Base-by-base conservation (phyloP, 2,329 filamentous ascomycete genomes). In the Paramyrothecium sp. region DNA sequence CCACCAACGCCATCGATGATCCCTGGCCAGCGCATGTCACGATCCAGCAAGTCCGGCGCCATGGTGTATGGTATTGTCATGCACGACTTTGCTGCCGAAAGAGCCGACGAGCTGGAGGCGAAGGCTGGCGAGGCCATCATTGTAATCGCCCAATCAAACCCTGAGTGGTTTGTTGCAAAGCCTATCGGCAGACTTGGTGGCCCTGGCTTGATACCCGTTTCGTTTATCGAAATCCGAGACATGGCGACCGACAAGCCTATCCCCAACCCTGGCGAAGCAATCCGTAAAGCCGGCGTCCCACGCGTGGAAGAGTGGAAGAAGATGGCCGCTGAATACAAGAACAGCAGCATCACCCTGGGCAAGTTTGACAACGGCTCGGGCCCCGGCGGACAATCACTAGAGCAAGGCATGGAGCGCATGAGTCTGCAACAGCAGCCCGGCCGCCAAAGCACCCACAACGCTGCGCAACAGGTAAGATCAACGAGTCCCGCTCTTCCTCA, bases 301-400 rank as follows among this genome's bases (percentile, higher is more conserved):
- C 89, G 89, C 67, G 95, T 99, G 3, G 95, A 99, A 71, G 95
- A 99, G 68, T 99, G 95, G 95, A 99, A 99, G 80, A 96, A 96
- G 77, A 97, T 97, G 92, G 93, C 95, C 1, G 94, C 94, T 56
- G 94, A 97, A 62, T 99, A 99, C 77, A 99, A 99, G 80, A 97
- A 98, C 72, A 97, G 93, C 73, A 98, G 95, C 75, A 98, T 99
- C 70, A 94, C 93, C 0, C 79, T 99, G 47, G 95, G 95, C 64
- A 96, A 94, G 75, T 94, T 96, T 64, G 91, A 94, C 66, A 80
- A 77, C 58, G 80, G 84, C 56, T 71, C 69, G 10, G 59, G 58
- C 17, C 58, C 66, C 20, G 68, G 69, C 4, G 73, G 74, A 56
- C 74, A 75, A 58, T 79, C 81, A 13, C 78, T 94, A 66, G 89